phyloP scores from a whole-genome alignment of 2,329 filamentous ascomycete genomes.

The Arthrobotrys megalospora region DNA sequence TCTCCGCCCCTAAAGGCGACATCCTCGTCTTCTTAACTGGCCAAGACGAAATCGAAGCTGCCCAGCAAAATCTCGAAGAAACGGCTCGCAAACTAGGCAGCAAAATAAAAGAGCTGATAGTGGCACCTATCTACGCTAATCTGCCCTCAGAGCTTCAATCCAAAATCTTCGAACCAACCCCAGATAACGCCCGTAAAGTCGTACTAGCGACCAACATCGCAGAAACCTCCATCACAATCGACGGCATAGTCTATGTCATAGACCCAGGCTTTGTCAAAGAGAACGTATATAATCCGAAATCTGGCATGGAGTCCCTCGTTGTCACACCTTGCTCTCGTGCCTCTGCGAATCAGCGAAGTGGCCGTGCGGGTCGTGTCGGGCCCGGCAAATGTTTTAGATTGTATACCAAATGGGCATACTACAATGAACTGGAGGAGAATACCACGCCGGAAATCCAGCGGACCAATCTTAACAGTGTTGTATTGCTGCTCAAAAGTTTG shows the following conservation, averaged over 20 bases:
- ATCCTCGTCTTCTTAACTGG: slow-evolving; percentile 96
- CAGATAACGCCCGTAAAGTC: slow-evolving; percentile 86
- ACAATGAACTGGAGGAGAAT: slow-evolving; percentile 93
- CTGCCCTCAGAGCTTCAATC: slow-evolving; percentile 90
- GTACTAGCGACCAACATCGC: slow-evolving; percentile 97
- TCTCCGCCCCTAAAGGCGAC: slow-evolving; percentile 82
- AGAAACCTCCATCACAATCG: slow-evolving; percentile 94
- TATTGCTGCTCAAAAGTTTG: slow-evolving; percentile 87
- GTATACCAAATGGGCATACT: slow-evolving; percentile 93
- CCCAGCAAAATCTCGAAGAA: slow-evolving; percentile 85
- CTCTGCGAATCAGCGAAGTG: slow-evolving; percentile 91
- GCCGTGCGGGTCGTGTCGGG: slow-evolving; percentile 90
- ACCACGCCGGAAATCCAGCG: slow-evolving; percentile 94
- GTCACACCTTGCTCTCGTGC: slow-evolving; percentile 93
- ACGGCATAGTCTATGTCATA: slow-evolving; percentile 95
- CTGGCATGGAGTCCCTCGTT: slow-evolving; percentile 91
- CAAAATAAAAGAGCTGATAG: slow-evolving; percentile 86
- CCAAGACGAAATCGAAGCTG: slow-evolving; percentile 94
- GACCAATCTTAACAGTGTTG: slow-evolving; percentile 86
- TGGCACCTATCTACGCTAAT: slow-evolving; percentile 95
- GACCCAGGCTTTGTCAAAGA: slow-evolving; percentile 97
- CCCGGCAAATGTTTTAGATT: slow-evolving; percentile 94
- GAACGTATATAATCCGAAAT: slow-evolving; percentile 90
- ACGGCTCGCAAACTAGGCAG: slow-evolving; percentile 88
- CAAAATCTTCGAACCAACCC: slow-evolving; percentile 95